A percentile compares a stretch with the other conserved stretches of the same genome.
Conservation (phyloP, 176 grass and related monocot species). For the Themeda triandra region DNA sequence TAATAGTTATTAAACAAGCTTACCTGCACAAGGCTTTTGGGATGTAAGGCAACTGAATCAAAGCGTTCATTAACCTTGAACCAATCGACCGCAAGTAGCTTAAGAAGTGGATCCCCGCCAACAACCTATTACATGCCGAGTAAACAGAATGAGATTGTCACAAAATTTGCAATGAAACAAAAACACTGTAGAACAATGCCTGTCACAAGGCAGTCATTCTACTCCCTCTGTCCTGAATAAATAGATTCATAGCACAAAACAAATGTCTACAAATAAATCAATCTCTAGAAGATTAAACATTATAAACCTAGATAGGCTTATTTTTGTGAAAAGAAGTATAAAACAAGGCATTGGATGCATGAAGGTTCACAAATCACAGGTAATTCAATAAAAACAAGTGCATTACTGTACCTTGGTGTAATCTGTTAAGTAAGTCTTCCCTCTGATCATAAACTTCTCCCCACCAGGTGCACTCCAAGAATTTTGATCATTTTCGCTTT, state of each 20-base stretch:
- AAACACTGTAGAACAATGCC: neutral
- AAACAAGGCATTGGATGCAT: neutral
- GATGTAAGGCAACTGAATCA: constrained; percentile 82
- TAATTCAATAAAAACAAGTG: neutral
- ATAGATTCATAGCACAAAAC: no score
- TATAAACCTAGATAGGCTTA: neutral
- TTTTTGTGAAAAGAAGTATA: neutral
- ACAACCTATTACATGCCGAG: constrained; percentile 53
- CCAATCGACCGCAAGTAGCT: constrained; percentile 93
- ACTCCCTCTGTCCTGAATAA: no score
- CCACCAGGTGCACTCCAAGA: constrained; percentile 86
- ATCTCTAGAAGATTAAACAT: no score
- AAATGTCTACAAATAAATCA: no score
- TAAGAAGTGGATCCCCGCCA: constrained; percentile 88
- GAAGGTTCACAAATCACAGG: neutral
- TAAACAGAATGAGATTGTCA: neutral
- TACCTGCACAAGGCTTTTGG: constrained; percentile 94
- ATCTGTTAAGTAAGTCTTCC: constrained; percentile 87
- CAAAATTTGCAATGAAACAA: constrained; percentile 15
- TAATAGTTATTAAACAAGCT: constrained; percentile 8
- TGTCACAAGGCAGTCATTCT: neutral
- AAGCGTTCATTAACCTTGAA: constrained; percentile 76
- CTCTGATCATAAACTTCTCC: constrained; percentile 95
- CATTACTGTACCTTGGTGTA: constrained; percentile 85
- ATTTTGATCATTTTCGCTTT: constrained; percentile 59